Base-by-base conservation (phyloP, 352 stramenopile species). In the Globisporangium sylvaticum region DNA sequence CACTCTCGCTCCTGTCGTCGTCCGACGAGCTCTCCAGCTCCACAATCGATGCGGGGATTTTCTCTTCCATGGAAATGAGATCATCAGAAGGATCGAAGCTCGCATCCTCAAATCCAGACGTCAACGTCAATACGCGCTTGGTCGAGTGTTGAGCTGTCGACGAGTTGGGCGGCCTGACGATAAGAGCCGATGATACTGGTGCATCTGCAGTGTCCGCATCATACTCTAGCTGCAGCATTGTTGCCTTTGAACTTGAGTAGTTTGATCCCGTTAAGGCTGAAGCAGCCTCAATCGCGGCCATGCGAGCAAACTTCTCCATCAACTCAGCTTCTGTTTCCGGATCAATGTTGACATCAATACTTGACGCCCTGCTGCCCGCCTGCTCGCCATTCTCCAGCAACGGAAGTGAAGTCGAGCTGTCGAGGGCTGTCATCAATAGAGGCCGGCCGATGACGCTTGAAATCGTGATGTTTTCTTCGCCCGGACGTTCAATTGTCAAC, bases 391-490 rank as follows among this genome's bases (percentile, higher is more conserved):
- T 86, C 22, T 81, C 80, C 3, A 91, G 52, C 29, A 88, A 37
- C 24, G 73, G 70, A 18, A 88, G 55, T 10, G 74, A 66, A 22
- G 54, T 65, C 27, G 77, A 56, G 29, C 54, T 64, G 6, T 72
- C 72, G 1, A 79, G 61, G 18, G 80, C 68, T 22, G 87, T 74
- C 67, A 92, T 78, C 63, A 92, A 71, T 24, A 92, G 61, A 1
- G 81, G 73, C 3, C 77, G 78, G 52, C 75, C 81, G 50, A 93
- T 88, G n/a, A 89, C 72, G 65, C 84, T 90, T 12, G 84, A 89
- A 62, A 93, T 93, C 4, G 80, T 89, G 31, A 93, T 90, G 55
- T 79, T 78, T n/a, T 89, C 80, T 54, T 88, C 73, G 37, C 81
- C 84, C 25, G 81, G 79, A 14, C 79, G 79, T 22, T 90, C 80